Base-by-base conservation (phyloP, 1,284 basidiomycete species). In the Caloboletus inedulis region DNA sequence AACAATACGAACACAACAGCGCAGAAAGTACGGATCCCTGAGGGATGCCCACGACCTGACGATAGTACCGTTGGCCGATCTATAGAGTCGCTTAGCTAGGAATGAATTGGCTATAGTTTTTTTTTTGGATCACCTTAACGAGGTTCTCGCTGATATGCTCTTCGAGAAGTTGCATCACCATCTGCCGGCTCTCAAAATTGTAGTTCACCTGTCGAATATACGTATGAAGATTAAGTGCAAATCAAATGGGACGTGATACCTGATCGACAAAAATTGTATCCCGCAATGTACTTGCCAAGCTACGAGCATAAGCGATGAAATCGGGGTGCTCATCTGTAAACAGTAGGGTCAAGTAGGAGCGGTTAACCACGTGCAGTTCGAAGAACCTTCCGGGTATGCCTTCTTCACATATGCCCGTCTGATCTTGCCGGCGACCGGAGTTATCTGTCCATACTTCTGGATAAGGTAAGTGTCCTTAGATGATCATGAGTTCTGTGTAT, bases 21-120 rank as follows among this genome's bases (percentile, higher is more conserved):
- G 90, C 84, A 6, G 94, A 97, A 27, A 99, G 72, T 25, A 93
- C 84, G 0, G 94, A 98, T 14, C 97, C 97, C 69, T 99, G 97
- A 0, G 97, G 94, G 29, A 99, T 98, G 0, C 97, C 97, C 12
- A 91, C 81, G 8, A 80, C 80, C 69, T 99, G 97, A 3, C 89
- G 82, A 65, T 89, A 95, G 65, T 90, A 90, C 37, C 81, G 72
- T 8, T 76, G 63, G 0, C 88, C 90, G 53, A 94, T 91, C 90
- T 93, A 59, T n/a, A 46, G 43, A 41, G 36, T 12, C 19, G 18
- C 44, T 42, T 18, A 37, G 41, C 51, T 29, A 31, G 23, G 35
- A 33, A 41, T 21, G 7, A 27, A 18, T 31, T 36, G 19, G 18
- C 45, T 25, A 34, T 10, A 39, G 31, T n/a, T 10, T 36, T 33